Conservation (phyloP, 2,329 filamentous ascomycete species). For the Waltergamsia citrina region DNA sequence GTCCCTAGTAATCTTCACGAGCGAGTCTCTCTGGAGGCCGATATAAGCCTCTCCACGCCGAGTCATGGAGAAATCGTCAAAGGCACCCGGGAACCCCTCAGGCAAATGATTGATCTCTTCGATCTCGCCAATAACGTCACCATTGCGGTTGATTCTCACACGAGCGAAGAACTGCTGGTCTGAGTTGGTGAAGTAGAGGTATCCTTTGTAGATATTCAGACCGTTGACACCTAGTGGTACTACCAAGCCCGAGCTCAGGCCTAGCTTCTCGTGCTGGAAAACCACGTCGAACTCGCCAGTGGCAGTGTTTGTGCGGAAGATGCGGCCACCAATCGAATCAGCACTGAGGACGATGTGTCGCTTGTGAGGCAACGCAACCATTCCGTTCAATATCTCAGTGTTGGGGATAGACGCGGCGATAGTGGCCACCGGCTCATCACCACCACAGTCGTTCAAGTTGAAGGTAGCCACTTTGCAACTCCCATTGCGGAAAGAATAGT, state of each 20-base stretch:
- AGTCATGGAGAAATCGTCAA: conserved; percentile 9
- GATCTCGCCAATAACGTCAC: conserved; percentile 4
- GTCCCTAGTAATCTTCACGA: no score
- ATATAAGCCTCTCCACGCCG: not conserved
- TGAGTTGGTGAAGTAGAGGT: conserved; percentile 13
- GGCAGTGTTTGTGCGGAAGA: conserved; percentile 8
- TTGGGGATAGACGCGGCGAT: conserved; percentile 6
- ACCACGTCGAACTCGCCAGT: conserved; percentile 8
- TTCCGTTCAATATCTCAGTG: conserved; percentile 11
- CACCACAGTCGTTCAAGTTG: conserved; percentile 1
- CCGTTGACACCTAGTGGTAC: conserved; percentile 11
- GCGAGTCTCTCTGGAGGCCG: no score
- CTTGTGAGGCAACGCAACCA: conserved; percentile 8
- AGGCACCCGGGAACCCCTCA: conserved; percentile 1
- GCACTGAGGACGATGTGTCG: conserved; percentile 10
- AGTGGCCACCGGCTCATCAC: conserved; percentile 1
- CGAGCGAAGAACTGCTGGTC: conserved; percentile 7
- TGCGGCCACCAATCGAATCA: conserved; percentile 9
- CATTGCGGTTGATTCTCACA: conserved; percentile 5
- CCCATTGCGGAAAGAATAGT: conserved; percentile 4
- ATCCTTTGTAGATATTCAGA: conserved; percentile 7
- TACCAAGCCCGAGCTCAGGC: not conserved
- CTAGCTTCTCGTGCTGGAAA: conserved; percentile 7
- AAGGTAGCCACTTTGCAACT: conserved; percentile 8
- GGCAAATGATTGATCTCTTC: conserved; percentile 6